Evolutionary conservation across 2,329 filamentous ascomycete genomes (phyloP), one percentile per base, ranked within the genome.

Genomic region (Colletotrichum brevisporum): DNA sequence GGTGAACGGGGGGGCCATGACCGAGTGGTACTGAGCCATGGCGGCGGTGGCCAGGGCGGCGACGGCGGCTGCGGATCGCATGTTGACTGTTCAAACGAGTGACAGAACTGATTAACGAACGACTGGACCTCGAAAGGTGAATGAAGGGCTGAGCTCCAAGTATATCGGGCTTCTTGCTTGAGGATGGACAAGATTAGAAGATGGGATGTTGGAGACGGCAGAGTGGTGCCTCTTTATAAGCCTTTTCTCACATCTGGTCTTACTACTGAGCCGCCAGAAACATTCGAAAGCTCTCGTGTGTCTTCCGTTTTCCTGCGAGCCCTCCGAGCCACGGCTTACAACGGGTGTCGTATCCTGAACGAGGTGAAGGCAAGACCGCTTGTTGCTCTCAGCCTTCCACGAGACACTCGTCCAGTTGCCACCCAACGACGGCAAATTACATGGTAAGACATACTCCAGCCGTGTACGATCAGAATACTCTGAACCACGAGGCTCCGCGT

Each of bases 51-150:
- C 57, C 47, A 60, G 6, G 12, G 27, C 15, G 57, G 47, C 48
- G 45, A 43, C 21, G 41, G 48, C 47, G 31, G 45, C 2, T 1
- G 21, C 24, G 2, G 47, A 51, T 27, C 57, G 57, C 57, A 60
- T 60, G 18, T 52, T 52, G 48, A 36, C 31, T 36, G 31, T 36
- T 8, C 9, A 52, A 60, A 51, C 27, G 45, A 60, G 21, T 51
- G 47, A 60, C 31, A 31, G 13, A 18, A 5, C 6, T 47, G 13
- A n/a, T 6, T 60, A 60, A 60, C 48, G 57, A 60, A 45, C 52
- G 57, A 60, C 47, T 18, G 21, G 27, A 52, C 57, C 57, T 52
- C 57, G 47, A 52, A 31, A 60, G 57, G 47, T 43, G 43, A 60
- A 60, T 15, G 57, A 60, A 15, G 47, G 18, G 52, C 16, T 10